phyloP scores from a whole-genome alignment of 805 yeast genomes.

The Yamadazyma nakazawae region DNA sequence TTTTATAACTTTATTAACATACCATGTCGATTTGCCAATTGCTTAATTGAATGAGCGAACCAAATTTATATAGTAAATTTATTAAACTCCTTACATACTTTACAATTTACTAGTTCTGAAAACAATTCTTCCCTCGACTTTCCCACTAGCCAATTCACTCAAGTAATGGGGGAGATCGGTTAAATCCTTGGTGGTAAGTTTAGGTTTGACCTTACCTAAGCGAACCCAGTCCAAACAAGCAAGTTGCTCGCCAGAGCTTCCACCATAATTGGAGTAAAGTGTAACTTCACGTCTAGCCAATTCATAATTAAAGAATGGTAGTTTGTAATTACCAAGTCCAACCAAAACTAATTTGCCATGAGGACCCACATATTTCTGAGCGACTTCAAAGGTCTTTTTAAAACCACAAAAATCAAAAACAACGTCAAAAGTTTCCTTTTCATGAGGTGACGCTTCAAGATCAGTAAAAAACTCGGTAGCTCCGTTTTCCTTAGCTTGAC shows the following conservation, averaged over 20 bases:
- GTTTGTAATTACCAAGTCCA: conserved; percentile 38
- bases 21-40: no score
- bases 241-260: conserved; percentile 40
- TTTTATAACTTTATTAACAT: no score
- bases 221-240: conserved; percentile 43
- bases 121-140: conserved; percentile 42
- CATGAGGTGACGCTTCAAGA: conserved; percentile 22
- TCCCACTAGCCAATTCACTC: conserved; percentile 33
- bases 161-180: conserved; percentile 34
- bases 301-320: conserved; percentile 29
- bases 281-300: conserved; percentile 42
- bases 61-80: background rate
- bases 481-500: conserved; percentile 31
- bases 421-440: conserved; percentile 34
- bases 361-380: conserved; percentile 28
- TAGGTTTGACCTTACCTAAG: conserved; percentile 38
- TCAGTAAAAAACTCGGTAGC: conserved; percentile 42
- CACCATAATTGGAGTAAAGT: conserved; percentile 42
- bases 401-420: conserved; percentile 39
- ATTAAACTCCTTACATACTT: background rate
- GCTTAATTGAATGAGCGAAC: background rate
- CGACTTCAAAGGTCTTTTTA: conserved; percentile 26
- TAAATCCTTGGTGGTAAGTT: conserved; percentile 27
- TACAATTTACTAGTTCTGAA: conserved; percentile 18
- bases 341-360: conserved; percentile 41